Evolutionary conservation across 2,329 filamentous ascomycete species (phyloP).

Genomic region (Colletotrichum tofieldiae): DNA sequence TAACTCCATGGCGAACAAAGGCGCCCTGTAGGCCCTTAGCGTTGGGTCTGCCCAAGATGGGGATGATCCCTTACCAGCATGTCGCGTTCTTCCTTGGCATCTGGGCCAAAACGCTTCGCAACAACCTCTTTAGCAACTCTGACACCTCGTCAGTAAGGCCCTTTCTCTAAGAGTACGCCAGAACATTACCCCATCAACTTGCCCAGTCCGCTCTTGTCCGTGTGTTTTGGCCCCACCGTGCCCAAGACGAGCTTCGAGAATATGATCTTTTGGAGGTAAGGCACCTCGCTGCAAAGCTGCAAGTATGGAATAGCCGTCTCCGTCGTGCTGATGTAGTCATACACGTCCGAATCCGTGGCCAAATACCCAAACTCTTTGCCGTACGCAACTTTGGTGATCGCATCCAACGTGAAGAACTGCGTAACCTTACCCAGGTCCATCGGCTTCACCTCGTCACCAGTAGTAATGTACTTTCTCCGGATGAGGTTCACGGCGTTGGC

Average conservation of each 20-base stretch:
- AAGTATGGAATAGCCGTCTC: slow-evolving; percentile 56
- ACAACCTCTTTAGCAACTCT: slow-evolving; percentile 55
- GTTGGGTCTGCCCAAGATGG: rapidly evolving
- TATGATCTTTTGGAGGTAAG: slow-evolving; percentile 44
- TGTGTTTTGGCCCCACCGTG: slow-evolving; percentile 45
- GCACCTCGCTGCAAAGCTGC: slow-evolving; percentile 53
- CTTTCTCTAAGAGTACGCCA: slow-evolving; percentile 34
- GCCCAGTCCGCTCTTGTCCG: slow-evolving; percentile 39
- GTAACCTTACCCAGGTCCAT: slow-evolving; percentile 61
- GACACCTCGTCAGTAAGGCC: background rate
- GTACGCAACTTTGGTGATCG: slow-evolving; percentile 64
- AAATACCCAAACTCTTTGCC: slow-evolving; percentile 62
- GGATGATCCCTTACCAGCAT: slow-evolving; percentile 50
- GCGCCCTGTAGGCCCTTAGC: slow-evolving; percentile 23
- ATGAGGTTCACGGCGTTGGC: slow-evolving; percentile 18
- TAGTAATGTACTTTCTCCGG: slow-evolving; percentile 35
- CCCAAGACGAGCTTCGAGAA: slow-evolving; percentile 49
- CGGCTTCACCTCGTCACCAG: slow-evolving; percentile 44
- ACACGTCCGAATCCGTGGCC: slow-evolving; percentile 58
- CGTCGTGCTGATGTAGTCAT: slow-evolving; percentile 59
- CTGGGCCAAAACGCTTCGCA: slow-evolving; percentile 48
- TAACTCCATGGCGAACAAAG: slow-evolving; percentile 62
- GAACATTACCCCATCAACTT: slow-evolving; percentile 41
- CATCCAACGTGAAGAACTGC: slow-evolving; percentile 65
- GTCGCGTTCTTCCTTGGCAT: slow-evolving; percentile 49